Evolutionary conservation across 495 filamentous ascomycete genomes (phyloP).

Genomic region (Neurospora sp.): DNA sequence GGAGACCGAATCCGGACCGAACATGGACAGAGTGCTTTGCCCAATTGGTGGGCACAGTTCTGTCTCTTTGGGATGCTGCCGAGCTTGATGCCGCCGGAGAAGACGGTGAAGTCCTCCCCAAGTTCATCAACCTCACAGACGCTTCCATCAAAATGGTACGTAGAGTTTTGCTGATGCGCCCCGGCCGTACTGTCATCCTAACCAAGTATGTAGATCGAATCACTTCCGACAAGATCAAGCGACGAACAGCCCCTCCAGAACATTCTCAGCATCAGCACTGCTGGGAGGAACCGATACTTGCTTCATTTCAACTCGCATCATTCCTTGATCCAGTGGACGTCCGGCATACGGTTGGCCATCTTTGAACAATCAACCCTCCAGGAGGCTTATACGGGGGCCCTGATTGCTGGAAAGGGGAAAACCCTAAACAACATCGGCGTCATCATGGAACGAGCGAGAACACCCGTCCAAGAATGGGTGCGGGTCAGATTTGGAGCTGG

Average conservation of each 20-base stretch:
- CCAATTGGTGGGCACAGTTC: slow-evolving; percentile 85
- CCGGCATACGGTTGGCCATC: slow-evolving; percentile 87
- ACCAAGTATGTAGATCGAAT: slow-evolving; percentile 60
- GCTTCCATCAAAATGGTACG: slow-evolving; percentile 92
- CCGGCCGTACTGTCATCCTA: neutral
- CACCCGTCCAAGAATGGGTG: slow-evolving; percentile 85
- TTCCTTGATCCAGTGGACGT: slow-evolving; percentile 91
- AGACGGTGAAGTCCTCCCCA: slow-evolving; percentile 78
- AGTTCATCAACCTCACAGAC: slow-evolving; percentile 95
- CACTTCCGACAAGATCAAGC: slow-evolving; percentile 66
- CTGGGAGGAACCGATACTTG: slow-evolving; percentile 88
- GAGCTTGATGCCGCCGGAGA: slow-evolving; percentile 81
- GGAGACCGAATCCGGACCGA: slow-evolving; percentile 73
- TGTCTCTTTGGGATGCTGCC: slow-evolving; percentile 92
- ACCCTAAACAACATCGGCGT: slow-evolving; percentile 71
- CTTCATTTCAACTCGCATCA: slow-evolving; percentile 93
- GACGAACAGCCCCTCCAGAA: slow-evolving; percentile 76
- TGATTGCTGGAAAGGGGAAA: slow-evolving; percentile 93
- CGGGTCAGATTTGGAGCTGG: slow-evolving; percentile 93
- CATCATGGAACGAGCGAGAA: slow-evolving; percentile 69
- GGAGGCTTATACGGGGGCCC: slow-evolving; percentile 91
- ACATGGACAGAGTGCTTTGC: slow-evolving; percentile 97
- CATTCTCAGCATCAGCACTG: slow-evolving; percentile 88
- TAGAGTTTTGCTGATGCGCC: neutral
- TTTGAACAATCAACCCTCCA: slow-evolving; percentile 89